phyloP scores from a whole-genome alignment of 164 flowering plant species.

The Echeveria elegans region DNA sequence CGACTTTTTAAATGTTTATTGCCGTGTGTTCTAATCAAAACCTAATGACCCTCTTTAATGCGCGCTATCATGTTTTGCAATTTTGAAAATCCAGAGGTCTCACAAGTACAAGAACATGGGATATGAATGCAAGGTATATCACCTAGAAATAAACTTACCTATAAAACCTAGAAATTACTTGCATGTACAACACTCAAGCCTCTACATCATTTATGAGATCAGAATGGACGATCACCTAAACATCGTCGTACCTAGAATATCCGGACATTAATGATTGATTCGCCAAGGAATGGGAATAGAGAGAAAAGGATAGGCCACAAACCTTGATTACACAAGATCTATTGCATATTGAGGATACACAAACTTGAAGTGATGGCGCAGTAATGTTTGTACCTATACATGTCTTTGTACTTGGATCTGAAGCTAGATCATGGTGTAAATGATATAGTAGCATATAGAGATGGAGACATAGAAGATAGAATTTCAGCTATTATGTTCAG shows the following conservation, averaged over 20 bases:
- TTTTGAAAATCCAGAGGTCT: not conserved
- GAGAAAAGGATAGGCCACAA: not conserved
- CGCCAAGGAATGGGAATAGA: not conserved
- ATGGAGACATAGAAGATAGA: not conserved
- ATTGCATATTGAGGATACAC: slow-evolving; percentile 1
- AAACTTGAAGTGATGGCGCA: not conserved
- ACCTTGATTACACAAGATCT: not conserved
- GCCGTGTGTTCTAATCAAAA: not conserved
- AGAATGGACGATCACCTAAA: not conserved
- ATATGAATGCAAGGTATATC: not conserved
- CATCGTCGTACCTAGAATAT: not conserved
- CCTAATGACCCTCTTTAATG: not conserved
- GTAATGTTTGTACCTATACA: not conserved
- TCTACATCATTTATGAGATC: not conserved
- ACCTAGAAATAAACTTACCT: not conserved
- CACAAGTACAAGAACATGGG: not conserved
- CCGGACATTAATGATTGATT: not conserved
- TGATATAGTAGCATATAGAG: not conserved
- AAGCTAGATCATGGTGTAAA: not conserved
- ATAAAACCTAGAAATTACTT: not conserved
- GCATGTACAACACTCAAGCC: not conserved
- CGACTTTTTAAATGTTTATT: not conserved
- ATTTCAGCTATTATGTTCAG: not conserved
- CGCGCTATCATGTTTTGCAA: not conserved
- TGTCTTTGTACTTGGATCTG: not conserved